Evolutionary conservation across 345 rosid species (phyloP).

Genomic region (Gossypium anomalum): DNA sequence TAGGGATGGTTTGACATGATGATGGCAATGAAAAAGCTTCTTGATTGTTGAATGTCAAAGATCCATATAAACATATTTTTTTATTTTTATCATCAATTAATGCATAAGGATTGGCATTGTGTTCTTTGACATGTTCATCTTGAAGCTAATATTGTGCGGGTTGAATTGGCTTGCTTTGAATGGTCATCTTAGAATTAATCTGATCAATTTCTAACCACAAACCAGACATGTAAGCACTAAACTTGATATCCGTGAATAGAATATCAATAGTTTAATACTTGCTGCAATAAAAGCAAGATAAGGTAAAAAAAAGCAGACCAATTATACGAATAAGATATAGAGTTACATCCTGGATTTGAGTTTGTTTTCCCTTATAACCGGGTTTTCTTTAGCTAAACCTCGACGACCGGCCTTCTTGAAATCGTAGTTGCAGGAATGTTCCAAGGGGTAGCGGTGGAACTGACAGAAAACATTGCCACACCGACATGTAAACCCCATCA

Average conservation of each 20-base stretch:
- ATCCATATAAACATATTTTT: too few relatives aligned
- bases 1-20: too few relatives aligned
- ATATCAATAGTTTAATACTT: not conserved
- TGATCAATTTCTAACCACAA: not conserved
- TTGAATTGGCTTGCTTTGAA: not conserved
- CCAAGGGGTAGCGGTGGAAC: not conserved
- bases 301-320: not conserved
- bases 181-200: not conserved
- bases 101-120: not conserved
- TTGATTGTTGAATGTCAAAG: too few relatives aligned
- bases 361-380: not conserved
- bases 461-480: conserved; percentile 18
- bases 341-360: not conserved
- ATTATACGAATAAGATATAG: not conserved
- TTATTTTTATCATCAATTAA: not conserved
- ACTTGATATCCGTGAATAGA: not conserved
- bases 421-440: not conserved
- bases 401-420: conserved; percentile 1
- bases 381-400: conserved; percentile 1
- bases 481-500: conserved; percentile 37
- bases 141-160: not conserved
- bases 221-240: not conserved
- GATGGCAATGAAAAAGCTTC: too few relatives aligned
- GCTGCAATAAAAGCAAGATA: not conserved
- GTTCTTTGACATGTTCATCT: not conserved